Evolutionary conservation across 2,329 filamentous ascomycete species (phyloP), one percentile per base, ranked within the genome.

Genomic region (Leptosphaerulina australis): DNA sequence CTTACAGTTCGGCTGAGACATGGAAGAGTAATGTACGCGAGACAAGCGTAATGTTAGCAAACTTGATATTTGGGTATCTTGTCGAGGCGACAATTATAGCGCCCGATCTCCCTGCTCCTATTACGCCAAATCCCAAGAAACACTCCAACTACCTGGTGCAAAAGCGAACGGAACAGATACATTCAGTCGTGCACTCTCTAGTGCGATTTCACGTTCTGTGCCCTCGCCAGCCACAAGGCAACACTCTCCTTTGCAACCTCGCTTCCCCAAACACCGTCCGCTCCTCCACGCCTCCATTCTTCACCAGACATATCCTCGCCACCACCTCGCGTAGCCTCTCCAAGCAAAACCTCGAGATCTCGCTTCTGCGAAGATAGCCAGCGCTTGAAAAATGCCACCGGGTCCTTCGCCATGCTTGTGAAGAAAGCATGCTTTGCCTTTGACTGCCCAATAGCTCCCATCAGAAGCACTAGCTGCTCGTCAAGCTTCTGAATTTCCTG

Each of bases 391-490:
- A 97, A 97, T 10, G 82, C 84, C 12, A 89, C 87, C 0, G 94
- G 94, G 62, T 97, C 91, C 57, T 88, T 84, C 51, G 86, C 84
- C 57, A 97, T 79, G 4, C 85, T 84, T 5, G 83, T 85, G 73
- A 94, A 88, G 77, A 99, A 99, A 12, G 87, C 84, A 70, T 96
- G 90, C 70, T 96, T 96, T 18, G 91, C 90, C 70, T 96, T 96
- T 20, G 89, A 90, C 60, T 91, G 86, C 21, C 86, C 82, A 34
- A 97, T 83, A 1, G 90, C 90, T 70, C 96, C 91, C 48, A 97
- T 80, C 15, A 96, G 80, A 11, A 89, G 80, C 0, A 91, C 89
- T 3, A 97, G 81, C 61, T 96, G 88, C 50, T 96, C 91, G 67
- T 99, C 94, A 15, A 96, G 80, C 5, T 77, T 74, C 21, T 84